Conservation (phyloP, 2,329 filamentous ascomycete genomes). For the Alternaria postmessia region DNA sequence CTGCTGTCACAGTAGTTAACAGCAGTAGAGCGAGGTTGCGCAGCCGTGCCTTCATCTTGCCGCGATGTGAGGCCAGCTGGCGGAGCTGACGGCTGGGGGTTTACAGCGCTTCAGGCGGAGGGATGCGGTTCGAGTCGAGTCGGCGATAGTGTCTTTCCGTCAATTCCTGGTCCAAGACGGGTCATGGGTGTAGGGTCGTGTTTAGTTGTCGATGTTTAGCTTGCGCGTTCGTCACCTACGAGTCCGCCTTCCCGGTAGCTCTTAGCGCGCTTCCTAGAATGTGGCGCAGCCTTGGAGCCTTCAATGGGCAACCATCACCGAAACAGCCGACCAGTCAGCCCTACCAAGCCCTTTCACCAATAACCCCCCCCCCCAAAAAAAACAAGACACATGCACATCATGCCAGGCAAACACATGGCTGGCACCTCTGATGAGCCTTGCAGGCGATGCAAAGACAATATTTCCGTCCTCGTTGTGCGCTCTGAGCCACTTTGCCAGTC, state of each 20-base stretch:
- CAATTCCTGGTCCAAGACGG: background rate
- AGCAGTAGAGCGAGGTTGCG: conserved; percentile 45
- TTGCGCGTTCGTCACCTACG: conserved; percentile 33
- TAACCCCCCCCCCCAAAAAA: too few species aligned
- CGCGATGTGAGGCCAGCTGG: conserved; percentile 43
- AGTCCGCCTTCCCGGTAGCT: conserved; percentile 22
- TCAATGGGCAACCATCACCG: conserved; percentile 9
- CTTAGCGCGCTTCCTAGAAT: conserved; percentile 18
- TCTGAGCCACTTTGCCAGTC: conserved; percentile 68
- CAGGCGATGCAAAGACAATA: conserved; percentile 63
- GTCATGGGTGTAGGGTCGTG: conserved; percentile 18
- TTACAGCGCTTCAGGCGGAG: conserved; percentile 7
- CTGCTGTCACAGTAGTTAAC: conserved; percentile 42
- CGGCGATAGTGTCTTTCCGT: background rate
- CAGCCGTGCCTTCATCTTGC: conserved; percentile 48
- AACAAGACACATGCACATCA: conserved; percentile 15
- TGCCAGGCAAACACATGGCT: conserved; percentile 45
- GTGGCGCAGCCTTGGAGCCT: conserved; percentile 27
- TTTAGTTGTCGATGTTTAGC: conserved; percentile 20
- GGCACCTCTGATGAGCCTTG: conserved; percentile 53
- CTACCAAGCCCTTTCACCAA: conserved; percentile 14
- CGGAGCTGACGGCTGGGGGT: conserved; percentile 26
- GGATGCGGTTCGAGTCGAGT: conserved; percentile 6
- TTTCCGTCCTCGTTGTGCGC: conserved; percentile 64
- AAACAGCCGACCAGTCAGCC: conserved; percentile 17